A percentile compares a stretch with the other conserved stretches of the same genome.
Evolutionary conservation across 2,329 filamentous ascomycete species (phyloP).

Genomic region (Aspergillus neoniger): DNA sequence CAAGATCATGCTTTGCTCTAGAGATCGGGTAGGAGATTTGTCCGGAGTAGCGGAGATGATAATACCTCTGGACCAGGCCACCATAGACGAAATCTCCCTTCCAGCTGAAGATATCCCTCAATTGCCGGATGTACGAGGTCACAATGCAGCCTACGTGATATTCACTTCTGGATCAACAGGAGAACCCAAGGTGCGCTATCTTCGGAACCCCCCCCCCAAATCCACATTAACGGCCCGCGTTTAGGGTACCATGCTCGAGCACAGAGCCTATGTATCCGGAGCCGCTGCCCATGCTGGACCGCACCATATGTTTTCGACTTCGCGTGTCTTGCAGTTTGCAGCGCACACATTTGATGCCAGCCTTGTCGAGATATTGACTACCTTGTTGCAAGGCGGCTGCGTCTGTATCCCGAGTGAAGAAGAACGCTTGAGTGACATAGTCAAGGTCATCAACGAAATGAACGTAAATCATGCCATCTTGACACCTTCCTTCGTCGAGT

Average conservation of each 20-base stretch:
- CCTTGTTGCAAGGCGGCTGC: constrained; percentile 58
- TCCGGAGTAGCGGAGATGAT: constrained; percentile 26
- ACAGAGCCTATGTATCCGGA: constrained; percentile 59
- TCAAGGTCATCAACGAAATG: constrained; percentile 54
- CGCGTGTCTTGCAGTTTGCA: constrained; percentile 60
- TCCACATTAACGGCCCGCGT: constrained; percentile 11
- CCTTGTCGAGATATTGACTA: constrained; percentile 56
- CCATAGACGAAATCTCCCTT: constrained; percentile 26
- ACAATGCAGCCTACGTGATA: constrained; percentile 56
- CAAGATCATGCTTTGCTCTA: constrained; percentile 37
- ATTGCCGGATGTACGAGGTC: constrained; percentile 30
- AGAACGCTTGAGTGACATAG: constrained; percentile 53
- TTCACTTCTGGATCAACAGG: constrained; percentile 61
- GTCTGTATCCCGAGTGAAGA: constrained; percentile 59
- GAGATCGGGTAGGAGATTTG: constrained; percentile 25
- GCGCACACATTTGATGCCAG: constrained; percentile 60
- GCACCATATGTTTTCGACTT: constrained; percentile 51
- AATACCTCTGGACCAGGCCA: constrained; percentile 31
- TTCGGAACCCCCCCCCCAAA: background rate
- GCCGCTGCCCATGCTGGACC: constrained; percentile 55
- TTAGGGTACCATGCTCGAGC: constrained; percentile 64
- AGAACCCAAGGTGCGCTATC: constrained; percentile 49
- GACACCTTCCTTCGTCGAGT: constrained; percentile 60
- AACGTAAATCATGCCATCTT: constrained; percentile 58
- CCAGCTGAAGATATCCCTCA: constrained; percentile 16